Percentiles rank a stretch among this genome's conserved stretches.
Evolutionary conservation across 371 early-diverging fungal genomes (phyloP).

Genomic region (Umbelopsis sp.): DNA sequence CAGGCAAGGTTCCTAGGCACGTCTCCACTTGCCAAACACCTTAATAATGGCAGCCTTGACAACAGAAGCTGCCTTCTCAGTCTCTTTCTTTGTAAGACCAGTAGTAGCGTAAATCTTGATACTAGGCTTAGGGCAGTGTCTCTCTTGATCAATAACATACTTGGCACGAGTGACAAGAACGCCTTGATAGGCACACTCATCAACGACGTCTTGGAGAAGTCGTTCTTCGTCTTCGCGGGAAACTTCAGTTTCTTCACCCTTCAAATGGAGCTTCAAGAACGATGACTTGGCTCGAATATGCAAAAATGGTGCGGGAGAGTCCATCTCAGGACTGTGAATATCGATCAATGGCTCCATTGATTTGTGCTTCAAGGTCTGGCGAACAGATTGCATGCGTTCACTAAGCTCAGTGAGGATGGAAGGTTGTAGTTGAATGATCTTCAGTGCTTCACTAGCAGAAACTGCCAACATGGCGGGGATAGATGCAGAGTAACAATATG

Average conservation of each 20-base stretch:
- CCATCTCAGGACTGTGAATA: slow-evolving; percentile 46
- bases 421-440: slow-evolving; percentile 57
- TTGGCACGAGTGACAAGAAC: slow-evolving; percentile 86
- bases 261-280: slow-evolving; percentile 36
- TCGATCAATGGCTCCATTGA: slow-evolving; percentile 47
- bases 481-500: slow-evolving; percentile 99
- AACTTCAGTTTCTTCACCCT: slow-evolving; percentile 33
- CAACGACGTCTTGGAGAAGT: slow-evolving; percentile 84
- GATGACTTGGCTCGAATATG: slow-evolving; percentile 65
- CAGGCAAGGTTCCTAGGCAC: neutral
- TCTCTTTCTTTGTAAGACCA: slow-evolving; percentile 80
- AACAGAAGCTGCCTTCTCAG: slow-evolving; percentile 79
- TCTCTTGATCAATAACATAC: slow-evolving; percentile 88
- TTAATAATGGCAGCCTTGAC: slow-evolving; percentile 60
- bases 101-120: slow-evolving; percentile 82
- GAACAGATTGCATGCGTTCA: slow-evolving; percentile 43
- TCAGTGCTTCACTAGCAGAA: slow-evolving; percentile 86
- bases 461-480: slow-evolving; percentile 97
- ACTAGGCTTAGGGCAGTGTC: slow-evolving; percentile 71
- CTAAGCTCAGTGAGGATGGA: slow-evolving; percentile 34
- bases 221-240: slow-evolving; percentile 62
- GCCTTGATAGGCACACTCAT: slow-evolving; percentile 73
- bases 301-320: slow-evolving; percentile 67
- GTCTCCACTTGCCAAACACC: slow-evolving; percentile 52
- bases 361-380: slow-evolving; percentile 40